Evolutionary conservation across 2,329 filamentous ascomycete genomes (phyloP), one percentile per base, ranked within the genome.

Genomic region (Helotiales sp.): DNA sequence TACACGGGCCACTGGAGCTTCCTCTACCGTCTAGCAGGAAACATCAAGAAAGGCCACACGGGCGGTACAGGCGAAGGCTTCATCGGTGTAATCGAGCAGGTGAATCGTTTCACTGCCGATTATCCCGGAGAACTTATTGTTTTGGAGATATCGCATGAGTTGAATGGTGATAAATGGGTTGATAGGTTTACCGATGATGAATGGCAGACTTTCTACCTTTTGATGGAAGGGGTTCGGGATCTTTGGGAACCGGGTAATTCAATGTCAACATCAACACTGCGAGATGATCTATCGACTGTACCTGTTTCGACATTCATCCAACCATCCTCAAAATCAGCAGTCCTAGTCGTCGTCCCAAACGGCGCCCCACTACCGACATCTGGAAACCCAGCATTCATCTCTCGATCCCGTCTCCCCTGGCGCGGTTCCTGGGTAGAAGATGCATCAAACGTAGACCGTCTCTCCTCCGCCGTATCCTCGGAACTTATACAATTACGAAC

Each of bases 91-190:
- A 46, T 67, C 5, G 38, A 33, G 2, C 62, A 67, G 22, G 55
- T 67, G 17, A 67, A 69, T 36, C 27, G 15, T 24, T 69, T 69
- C 57, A 67, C 54, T 10, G 12, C 34, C 8, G 55, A 60, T 17
- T 12, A 62, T 44, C 65, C 65, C 0, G 63, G 66, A 0, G 66
- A 68, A 52, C 58, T 68, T 5, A 64, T 67, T 31, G 53, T 67
- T 22, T 49, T 68, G 6, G 65, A 68, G 34, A 38, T 68, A 6
- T 57, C 46, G 10, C 65, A 67, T 36, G 65, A 68, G 52, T 46
- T 58, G 33, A 46, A 13, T 31, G 44, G 40, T 19, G 44, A 38
- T 25, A 46, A 46, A 3, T 62, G 56, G 60, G 50, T 55, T 25
- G 19, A 15, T 3, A 31, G 22, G 10, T 38, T 62, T 2, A 47